Base-by-base conservation (phyloP, 1,284 basidiomycete genomes). In the Melampsora larici-populina region DNA sequence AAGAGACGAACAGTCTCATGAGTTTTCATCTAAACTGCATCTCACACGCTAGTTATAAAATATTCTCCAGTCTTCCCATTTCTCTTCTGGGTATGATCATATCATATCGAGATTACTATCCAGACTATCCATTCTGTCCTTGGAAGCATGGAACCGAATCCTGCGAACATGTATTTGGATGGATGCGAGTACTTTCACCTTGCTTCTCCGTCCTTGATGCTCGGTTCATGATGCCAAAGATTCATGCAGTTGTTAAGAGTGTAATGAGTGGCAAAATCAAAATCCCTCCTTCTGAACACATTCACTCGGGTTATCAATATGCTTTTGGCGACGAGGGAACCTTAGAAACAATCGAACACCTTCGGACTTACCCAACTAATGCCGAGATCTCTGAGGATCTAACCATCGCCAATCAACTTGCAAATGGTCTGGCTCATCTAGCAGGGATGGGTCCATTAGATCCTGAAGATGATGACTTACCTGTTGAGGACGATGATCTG, bases 101-200 rank as follows among this genome's bases (percentile, higher is more conserved):
- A n/a, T 62, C 55, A 43, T 40, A 71, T 62, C 13, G 69, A 13
- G 33, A 71, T 43, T 71, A 6, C 40, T 62, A 62, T 51, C 55
- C 69, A 2, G 24, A 29, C 11, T 40, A 46, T 11, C 69, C 69
- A 36, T 60, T 71, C 21, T 60, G 58, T 58, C 55, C 55, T 17
- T 71, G 69, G 69, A 71, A 71, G 55, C 69, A 71, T 60, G 55
- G 69, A 13, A 71, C 55, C 5, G 33, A 71, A 71, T 51, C 69
- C 40, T 71, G 69, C 26, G 69, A 48, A 40, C 66, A 68, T n/a
- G n/a, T n/a, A n/a, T n/a, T n/a, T n/a, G n/a, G n/a, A n/a, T n/a
- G n/a, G n/a, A n/a, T n/a, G n/a, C 33, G 36, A 43, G 69, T 71
- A n/a, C 58, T 71, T 24, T 60, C 62, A 60, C 69, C 69, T 8